Base-by-base conservation (phyloP, 2,329 filamentous ascomycete genomes). In the Neofusicoccum parvum region DNA sequence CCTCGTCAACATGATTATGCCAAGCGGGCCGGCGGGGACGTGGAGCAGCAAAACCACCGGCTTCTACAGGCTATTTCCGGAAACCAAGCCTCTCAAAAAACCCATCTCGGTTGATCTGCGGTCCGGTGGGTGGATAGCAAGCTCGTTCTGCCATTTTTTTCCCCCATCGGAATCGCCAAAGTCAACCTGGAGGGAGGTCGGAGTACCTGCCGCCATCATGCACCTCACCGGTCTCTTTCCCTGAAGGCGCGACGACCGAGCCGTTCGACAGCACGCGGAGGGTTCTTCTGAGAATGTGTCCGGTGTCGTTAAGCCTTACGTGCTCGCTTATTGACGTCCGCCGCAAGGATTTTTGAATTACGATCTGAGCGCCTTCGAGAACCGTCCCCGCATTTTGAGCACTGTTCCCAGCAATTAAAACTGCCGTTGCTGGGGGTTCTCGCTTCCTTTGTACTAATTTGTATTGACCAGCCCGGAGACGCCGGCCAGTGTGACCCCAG, bases 241-340 rank as follows among this genome's bases (percentile, higher is more conserved):
- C 51, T 6, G 36, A 54, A 54, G 23, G 12, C 53, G 53, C 20
- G 12, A 17, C 17, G n/a, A 6, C 50, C 50, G 50, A 53, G 53
- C 20, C 20, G 37, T 39, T 32, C 9, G 10, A 41, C 15, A 32
- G 27, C 27, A 32, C 1, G 6, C 11, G 37, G 37, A 39, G 10
- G 37, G 37, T 39, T 11, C 5, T 27, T 11, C 17, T 5, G 10
- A 20, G 50, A n/a, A 2, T 2, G 4, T n/a, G 17, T 23, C 34
- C 27, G 27, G n/a, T 43, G 12, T 56, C 37, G 56, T 60, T 15
- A 48, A 60, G 56, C 43, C 43, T 37, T 60, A 37, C 32, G 27
- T 5, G 27, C 43, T 60, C 56, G 56, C 56, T 48, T 60, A 45
- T 23, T 36, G 17, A 43, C 39, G 37, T 58, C 51, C n/a, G 36